Base-by-base conservation (phyloP, 2,329 filamentous ascomycete genomes). In the Ophiostoma sp. region DNA sequence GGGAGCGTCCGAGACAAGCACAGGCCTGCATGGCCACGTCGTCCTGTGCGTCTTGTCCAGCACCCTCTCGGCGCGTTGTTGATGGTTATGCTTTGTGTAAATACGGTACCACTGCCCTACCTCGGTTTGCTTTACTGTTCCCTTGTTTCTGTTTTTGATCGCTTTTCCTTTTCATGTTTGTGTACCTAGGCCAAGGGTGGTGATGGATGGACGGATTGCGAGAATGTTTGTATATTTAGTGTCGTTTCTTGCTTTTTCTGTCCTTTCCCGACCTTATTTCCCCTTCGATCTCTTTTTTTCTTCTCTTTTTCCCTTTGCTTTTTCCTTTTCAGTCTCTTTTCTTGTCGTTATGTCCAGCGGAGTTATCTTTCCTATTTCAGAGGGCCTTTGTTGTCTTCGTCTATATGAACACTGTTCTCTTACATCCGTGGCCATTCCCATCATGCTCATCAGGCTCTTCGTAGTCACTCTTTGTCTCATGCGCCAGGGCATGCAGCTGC, bases 181-280 rank as follows among this genome's bases (percentile, higher is more conserved):
- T 16, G 27, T 58, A 42, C 65, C 27, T 40, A 41, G 66, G 66
- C 55, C 58, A 62, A 62, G 58, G 58, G 18, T 14, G 60, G 42
- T 36, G 55, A 40, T 67, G 66, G 55, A 66, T 38, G 65, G 41
- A 63, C 27, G 52, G 65, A 45, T 60, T 12, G 38, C 55, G 55
- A 62, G 66, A 42, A 45, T 64, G 60, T 58, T 63, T 60, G 63
- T 64, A 55, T 36, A 18, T 41, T 64, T 65, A 42, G 38, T 63
- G 40, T 63, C 5, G 63, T 40, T 52, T 41, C 6, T 5, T 38
- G 5, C 62, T 62, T 52, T 11, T 44, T 55, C 27, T 27, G 27
- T 27, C 27, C 27, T 27, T 27, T 27, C 27, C 27, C 27, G 27
- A 27, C 27, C 27, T 27, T 27, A 27, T 27, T 27, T 27, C 27